A percentile compares a stretch with the other conserved stretches of the same genome.
Conservation (phyloP, 2,329 filamentous ascomycete species). For the Aspergillus versicolor region DNA sequence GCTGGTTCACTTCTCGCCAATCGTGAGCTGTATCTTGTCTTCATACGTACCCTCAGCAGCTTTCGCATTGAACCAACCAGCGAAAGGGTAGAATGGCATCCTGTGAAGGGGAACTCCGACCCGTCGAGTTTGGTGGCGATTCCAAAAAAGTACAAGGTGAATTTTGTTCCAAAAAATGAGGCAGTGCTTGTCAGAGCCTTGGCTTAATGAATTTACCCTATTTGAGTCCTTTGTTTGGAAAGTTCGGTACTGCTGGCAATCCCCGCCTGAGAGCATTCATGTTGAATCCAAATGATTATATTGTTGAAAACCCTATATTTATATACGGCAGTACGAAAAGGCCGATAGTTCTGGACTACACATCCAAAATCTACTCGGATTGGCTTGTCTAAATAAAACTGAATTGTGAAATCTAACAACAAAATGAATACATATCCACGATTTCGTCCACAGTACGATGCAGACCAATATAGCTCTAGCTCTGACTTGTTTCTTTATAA, state of each 20-base stretch:
- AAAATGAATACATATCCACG: neutral
- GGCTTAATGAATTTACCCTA: slow-evolving; percentile 15
- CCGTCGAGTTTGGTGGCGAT: slow-evolving; percentile 63
- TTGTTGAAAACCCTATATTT: too few species aligned
- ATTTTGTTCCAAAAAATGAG: slow-evolving; percentile 57
- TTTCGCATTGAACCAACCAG: slow-evolving; percentile 56
- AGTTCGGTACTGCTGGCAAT: neutral
- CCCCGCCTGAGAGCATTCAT: neutral
- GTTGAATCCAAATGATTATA: neutral
- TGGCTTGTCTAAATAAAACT: neutral
- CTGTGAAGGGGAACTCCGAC: slow-evolving; percentile 59
- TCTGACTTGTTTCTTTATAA: slow-evolving; percentile 7
- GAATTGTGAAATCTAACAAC: neutral
- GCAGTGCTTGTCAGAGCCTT: slow-evolving; percentile 46
- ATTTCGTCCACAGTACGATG: neutral
- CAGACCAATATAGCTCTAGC: neutral
- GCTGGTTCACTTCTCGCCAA: slow-evolving; percentile 64
- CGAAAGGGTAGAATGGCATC: slow-evolving; percentile 58
- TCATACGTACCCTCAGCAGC: slow-evolving; percentile 61
- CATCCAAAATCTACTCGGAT: too few species aligned
- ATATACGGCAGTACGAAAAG: too few species aligned
- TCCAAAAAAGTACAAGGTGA: slow-evolving; percentile 57
- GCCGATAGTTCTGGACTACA: too few species aligned
- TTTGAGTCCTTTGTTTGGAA: neutral
- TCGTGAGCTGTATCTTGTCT: slow-evolving; percentile 64